phyloP scores from a whole-genome alignment of 2,329 filamentous ascomycete genomes.

The Neofusicoccum sp. region DNA sequence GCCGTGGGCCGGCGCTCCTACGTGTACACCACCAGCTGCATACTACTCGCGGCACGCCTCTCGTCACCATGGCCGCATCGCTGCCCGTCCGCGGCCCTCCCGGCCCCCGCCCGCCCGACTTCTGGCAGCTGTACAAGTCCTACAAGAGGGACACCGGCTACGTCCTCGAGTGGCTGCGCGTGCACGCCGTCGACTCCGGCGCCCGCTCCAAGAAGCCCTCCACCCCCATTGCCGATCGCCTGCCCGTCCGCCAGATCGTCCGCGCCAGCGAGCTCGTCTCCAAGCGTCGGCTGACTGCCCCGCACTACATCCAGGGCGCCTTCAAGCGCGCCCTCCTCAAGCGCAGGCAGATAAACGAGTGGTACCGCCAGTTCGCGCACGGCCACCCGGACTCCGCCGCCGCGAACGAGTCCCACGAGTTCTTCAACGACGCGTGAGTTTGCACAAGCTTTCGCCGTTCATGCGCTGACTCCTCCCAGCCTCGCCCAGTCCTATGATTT shows the following conservation, averaged over 20 bases:
- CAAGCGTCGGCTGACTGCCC: not conserved
- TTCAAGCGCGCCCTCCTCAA: conserved; percentile 12
- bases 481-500: conserved; percentile 7
- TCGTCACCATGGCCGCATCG: not conserved
- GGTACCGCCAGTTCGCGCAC: not conserved
- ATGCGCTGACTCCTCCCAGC: not conserved
- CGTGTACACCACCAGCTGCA: too few species aligned
- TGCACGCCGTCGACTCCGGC: not conserved
- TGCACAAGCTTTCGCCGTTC: not conserved
- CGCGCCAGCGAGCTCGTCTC: conserved; percentile 4
- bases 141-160: conserved; percentile 3
- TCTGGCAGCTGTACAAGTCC: conserved; percentile 7
- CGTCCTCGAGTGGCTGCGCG: not conserved
- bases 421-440: not conserved
- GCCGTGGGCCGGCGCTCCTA: too few species aligned
- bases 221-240: not conserved
- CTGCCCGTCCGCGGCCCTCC: not conserved
- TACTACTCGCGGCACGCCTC: too few species aligned
- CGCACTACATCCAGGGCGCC: not conserved
- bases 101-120: not conserved
- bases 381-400: not conserved
- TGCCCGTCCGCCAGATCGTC: not conserved
- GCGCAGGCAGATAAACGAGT: conserved; percentile 1
- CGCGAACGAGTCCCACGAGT: not conserved
- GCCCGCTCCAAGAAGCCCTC: not conserved